Percentiles rank a stretch among this genome's conserved stretches.
Conservation (phyloP, 176 grass and related monocot genomes). For the Rhynchospora breviuscula region DNA sequence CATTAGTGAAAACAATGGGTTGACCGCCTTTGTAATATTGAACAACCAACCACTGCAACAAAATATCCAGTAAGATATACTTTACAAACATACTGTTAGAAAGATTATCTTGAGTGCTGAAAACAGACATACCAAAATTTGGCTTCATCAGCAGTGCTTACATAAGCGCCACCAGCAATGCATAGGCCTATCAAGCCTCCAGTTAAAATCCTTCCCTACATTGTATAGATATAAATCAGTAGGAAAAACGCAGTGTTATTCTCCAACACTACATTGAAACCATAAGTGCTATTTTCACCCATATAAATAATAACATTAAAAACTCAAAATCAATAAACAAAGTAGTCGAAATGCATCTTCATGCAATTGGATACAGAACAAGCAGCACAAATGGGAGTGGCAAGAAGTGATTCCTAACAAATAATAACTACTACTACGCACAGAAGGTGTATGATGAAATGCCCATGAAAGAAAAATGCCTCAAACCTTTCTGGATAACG, state of each 20-base stretch:
- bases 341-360: background rate
- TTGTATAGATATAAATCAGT: background rate
- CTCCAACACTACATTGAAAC: background rate
- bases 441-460: slow-evolving; percentile 44
- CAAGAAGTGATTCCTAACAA: background rate
- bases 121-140: slow-evolving; percentile 76
- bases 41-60: slow-evolving; percentile 82
- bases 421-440: background rate
- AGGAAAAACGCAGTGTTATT: background rate
- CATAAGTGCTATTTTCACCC: background rate
- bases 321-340: background rate
- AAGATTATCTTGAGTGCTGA: background rate
- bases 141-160: slow-evolving; percentile 87
- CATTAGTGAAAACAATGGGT: slow-evolving; percentile 77
- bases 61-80: slow-evolving; percentile 17
- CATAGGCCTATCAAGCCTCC: slow-evolving; percentile 70
- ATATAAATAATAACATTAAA: background rate
- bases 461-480: background rate
- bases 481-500: slow-evolving; percentile 55
- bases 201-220: slow-evolving; percentile 85
- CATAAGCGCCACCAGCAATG: slow-evolving; percentile 91
- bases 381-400: background rate
- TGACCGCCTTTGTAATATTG: slow-evolving; percentile 63
- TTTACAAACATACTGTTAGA: background rate
- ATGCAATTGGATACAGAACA: background rate